Conservation (phyloP, 1,284 basidiomycete species). For the Cutaneotrichosporon sp. region DNA sequence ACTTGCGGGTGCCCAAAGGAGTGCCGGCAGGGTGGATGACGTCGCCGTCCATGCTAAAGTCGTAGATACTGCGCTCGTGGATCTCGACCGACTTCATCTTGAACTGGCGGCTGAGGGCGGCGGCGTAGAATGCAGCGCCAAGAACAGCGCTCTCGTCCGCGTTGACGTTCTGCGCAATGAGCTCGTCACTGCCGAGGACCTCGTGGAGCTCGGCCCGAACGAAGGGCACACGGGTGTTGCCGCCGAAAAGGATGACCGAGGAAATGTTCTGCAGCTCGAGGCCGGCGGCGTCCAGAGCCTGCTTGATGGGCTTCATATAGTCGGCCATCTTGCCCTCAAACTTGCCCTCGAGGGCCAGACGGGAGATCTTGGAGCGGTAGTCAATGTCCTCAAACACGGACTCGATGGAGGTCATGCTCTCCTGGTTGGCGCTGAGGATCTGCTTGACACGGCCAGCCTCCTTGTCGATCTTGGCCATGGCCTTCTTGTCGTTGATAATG, state of each 20-base stretch:
- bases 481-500: slow-evolving; percentile 61
- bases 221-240: slow-evolving; percentile 84
- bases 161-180: slow-evolving; percentile 90
- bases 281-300: slow-evolving; percentile 67
- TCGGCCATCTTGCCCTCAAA: slow-evolving; percentile 54
- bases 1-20: slow-evolving; percentile 73
- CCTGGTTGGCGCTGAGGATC: slow-evolving; percentile 87
- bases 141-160: slow-evolving; percentile 95
- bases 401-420: slow-evolving; percentile 71
- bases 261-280: slow-evolving; percentile 64
- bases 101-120: slow-evolving; percentile 82
- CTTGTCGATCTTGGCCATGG: slow-evolving; percentile 88
- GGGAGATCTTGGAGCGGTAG: slow-evolving; percentile 70
- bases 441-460: slow-evolving; percentile 89
- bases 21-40: slow-evolving; percentile 69
- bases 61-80: slow-evolving; percentile 64
- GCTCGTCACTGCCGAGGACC: slow-evolving; percentile 66
- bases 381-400: slow-evolving; percentile 86
- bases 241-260: slow-evolving; percentile 87
- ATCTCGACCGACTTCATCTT: slow-evolving; percentile 92
- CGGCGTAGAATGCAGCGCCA: slow-evolving; percentile 89
- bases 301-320: slow-evolving; percentile 69
- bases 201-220: slow-evolving; percentile 75
- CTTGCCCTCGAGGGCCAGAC: slow-evolving; percentile 69
- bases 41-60: slow-evolving; percentile 42